phyloP scores from a whole-genome alignment of 305 asterid genomes.

The Solanum chacoense region DNA sequence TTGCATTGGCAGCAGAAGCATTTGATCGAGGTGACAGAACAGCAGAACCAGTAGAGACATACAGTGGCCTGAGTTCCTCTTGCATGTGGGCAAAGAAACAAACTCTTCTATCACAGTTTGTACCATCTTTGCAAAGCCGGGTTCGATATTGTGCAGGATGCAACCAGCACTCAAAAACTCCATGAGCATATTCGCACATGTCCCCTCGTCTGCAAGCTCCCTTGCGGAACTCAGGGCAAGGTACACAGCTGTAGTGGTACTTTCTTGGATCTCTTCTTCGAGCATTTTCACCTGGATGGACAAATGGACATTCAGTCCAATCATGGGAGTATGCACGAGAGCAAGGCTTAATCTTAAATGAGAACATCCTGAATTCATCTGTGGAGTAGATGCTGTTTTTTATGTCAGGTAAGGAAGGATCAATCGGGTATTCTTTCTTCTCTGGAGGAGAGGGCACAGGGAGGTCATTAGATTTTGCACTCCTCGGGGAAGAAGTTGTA shows the following conservation, averaged over 20 bases:
- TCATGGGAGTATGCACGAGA: conserved; percentile 88
- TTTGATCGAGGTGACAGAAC: conserved; percentile 73
- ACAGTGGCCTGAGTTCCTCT: conserved; percentile 70
- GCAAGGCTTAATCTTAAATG: conserved; percentile 77
- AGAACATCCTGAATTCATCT: conserved; percentile 78
- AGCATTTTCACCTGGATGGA: conserved; percentile 86
- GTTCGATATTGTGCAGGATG: conserved; percentile 89
- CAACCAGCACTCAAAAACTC: conserved; percentile 87
- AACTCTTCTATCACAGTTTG: conserved; percentile 61
- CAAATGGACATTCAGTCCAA: conserved; percentile 91
- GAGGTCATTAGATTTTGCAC: conserved; percentile 20
- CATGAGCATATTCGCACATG: conserved; percentile 88
- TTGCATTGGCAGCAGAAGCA: conserved; percentile 35
- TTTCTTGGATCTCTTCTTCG: conserved; percentile 81
- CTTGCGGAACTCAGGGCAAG: conserved; percentile 77
- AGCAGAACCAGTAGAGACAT: conserved; percentile 70
- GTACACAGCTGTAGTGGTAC: conserved; percentile 80
- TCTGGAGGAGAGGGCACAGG: conserved; percentile 27
- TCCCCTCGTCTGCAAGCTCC: conserved; percentile 78
- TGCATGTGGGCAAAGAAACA: conserved; percentile 74
- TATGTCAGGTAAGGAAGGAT: conserved; percentile 74
- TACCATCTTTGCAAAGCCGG: conserved; percentile 68
- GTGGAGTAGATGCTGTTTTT: conserved; percentile 60
- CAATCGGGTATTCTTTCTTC: conserved; percentile 68
- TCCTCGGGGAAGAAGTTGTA: conserved; percentile 27